Evolutionary conservation across 495 filamentous ascomycete genomes (phyloP), one percentile per base, ranked within the genome.

Genomic region (Filosporella fistucella): DNA sequence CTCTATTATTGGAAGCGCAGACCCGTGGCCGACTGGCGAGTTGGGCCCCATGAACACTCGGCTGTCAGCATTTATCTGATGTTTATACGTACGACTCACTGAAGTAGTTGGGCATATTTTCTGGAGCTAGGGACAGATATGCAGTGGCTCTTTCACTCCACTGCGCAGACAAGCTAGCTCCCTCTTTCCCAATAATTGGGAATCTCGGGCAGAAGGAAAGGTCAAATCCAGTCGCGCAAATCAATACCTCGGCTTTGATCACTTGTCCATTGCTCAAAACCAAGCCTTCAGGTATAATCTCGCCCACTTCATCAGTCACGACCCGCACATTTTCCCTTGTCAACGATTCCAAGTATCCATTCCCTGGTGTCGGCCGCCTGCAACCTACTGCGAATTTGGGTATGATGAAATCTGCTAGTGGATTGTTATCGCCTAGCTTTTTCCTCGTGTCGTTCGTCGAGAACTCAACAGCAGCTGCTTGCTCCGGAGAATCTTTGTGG

Each of bases 211-310:
- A 69, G 52, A 79, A 71, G 45, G 78, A 69, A 4, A 63, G 58
- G 55, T 85, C 80, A 14, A 77, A 78, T n/a, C 84, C 83, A 0
- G 83, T 88, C 10, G 82, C 73, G 60, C 84, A 88, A 60, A 87
- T 77, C 2, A 80, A 67, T 14, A 73, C 77, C 11, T 52, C 60
- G 0, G 76, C 80, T 35, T 74, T 63, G 49, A 84, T 78, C 4
- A 77, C 78, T 1, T 63, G 78, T 32, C 67, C 66, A 49, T 82
- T 76, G 8, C 51, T 59, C 0, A 76, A 79, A 36, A 75, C 62
- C 47, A 85, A 76, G 3, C 77, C 78, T 4, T 64, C 80, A 29
- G 66, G 65, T 0, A 77, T 83, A 55, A 86, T 77, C 11, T 64
- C 60, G 37, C 71, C 57, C 57, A 87, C 85, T n/a, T 56, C 66